Conservation (phyloP, 2,329 filamentous ascomycete genomes). For the Bipolaris sorokiniana region DNA sequence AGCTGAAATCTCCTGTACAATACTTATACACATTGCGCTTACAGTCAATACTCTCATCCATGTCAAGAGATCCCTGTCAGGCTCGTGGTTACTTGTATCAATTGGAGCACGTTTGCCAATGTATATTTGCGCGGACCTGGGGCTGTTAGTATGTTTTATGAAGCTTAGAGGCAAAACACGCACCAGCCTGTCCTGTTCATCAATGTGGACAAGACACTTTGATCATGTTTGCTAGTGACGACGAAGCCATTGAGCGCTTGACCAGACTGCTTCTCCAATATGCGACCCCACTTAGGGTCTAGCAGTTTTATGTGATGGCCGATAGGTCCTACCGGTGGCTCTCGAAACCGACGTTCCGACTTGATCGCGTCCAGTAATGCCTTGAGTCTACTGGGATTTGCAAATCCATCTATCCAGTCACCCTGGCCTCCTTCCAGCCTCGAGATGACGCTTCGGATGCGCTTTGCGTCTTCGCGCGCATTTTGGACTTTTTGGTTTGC, state of each 20-base stretch:
- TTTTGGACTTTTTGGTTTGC: conserved; percentile 37
- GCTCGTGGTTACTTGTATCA: conserved; percentile 72
- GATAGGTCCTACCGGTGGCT: conserved; percentile 81
- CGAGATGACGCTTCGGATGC: conserved; percentile 59
- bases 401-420: conserved; percentile 69
- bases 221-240: conserved; percentile 78
- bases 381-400: conserved; percentile 60
- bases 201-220: conserved; percentile 68
- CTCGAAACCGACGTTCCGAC: conserved; percentile 70
- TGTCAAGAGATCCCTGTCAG: conserved; percentile 74
- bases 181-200: conserved; percentile 57
- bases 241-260: conserved; percentile 75
- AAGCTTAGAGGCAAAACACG: not conserved
- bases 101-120: conserved; percentile 66
- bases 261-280: conserved; percentile 81
- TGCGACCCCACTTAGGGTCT: conserved; percentile 80
- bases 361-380: conserved; percentile 72
- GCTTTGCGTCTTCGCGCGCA: conserved; percentile 57
- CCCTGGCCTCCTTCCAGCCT: conserved; percentile 62
- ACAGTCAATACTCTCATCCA: conserved; percentile 76
- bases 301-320: conserved; percentile 77
- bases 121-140: conserved; percentile 62
- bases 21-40: conserved; percentile 14
- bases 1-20: not conserved
- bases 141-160: conserved; percentile 8